phyloP scores from a whole-genome alignment of 495 filamentous ascomycete genomes.

The Penicillium arizonense region DNA sequence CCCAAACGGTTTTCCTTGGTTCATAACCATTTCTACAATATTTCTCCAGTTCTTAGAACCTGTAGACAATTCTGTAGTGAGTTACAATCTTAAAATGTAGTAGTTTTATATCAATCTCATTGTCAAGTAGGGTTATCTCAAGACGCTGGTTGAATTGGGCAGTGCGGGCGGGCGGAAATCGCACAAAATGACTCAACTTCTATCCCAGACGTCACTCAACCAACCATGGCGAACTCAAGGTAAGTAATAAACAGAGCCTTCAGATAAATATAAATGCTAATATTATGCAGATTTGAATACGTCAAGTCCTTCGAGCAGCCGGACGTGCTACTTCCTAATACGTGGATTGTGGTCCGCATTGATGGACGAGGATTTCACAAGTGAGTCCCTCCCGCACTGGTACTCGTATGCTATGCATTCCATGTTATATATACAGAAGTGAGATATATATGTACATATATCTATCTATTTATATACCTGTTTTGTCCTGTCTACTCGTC shows the following conservation, averaged over 20 bases:
- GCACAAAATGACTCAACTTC: conserved; percentile 23
- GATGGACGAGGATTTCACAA: conserved; percentile 93
- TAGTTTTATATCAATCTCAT: neutral
- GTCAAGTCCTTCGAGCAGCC: conserved; percentile 84
- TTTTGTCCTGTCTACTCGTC: neutral
- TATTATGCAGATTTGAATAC: conserved; percentile 74
- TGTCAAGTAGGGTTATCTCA: neutral
- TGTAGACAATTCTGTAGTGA: neutral
- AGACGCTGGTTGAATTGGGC: conserved; percentile 2
- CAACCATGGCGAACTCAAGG: conserved; percentile 65
- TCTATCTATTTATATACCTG: neutral
- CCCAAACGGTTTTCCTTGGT: neutral
- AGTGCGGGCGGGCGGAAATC: conserved; percentile 17
- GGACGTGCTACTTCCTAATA: conserved; percentile 78
- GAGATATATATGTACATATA: no score
- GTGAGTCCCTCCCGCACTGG: conserved; percentile 43
- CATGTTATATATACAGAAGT: no score
- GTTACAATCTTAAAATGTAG: neutral
- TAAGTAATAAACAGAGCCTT: conserved; percentile 19
- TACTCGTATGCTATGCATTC: neutral
- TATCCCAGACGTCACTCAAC: conserved; percentile 4
- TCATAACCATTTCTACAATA: conserved; percentile 4
- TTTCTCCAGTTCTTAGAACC: neutral
- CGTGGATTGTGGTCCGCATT: conserved; percentile 90
- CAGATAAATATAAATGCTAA: neutral